phyloP scores from a whole-genome alignment of 805 yeast genomes.

The Lachancea nothofagi region DNA sequence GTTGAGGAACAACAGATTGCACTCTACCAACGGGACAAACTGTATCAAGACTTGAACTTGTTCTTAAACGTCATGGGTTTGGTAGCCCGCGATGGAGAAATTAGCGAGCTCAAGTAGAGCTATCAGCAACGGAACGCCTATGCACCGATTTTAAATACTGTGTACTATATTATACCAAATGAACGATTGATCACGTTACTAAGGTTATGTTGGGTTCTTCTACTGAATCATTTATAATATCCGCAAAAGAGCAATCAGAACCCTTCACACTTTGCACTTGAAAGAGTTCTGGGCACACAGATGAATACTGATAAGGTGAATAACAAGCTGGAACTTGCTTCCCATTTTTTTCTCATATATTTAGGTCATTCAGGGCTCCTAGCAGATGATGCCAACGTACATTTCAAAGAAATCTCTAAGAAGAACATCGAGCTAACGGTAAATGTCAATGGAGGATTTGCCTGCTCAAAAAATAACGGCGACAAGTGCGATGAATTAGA shows the following conservation, averaged over 20 bases:
- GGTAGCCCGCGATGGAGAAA: constrained; percentile 84
- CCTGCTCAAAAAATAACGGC: background rate
- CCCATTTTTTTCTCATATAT: constrained; percentile 9
- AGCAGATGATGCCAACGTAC: constrained; percentile 1
- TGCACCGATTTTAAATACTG: no score
- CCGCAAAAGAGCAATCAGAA: background rate
- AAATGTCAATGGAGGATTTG: constrained; percentile 1
- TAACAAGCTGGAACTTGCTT: constrained; percentile 11
- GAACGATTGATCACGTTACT: no score
- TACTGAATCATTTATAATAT: background rate
- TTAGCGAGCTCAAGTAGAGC: constrained; percentile 57
- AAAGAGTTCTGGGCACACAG: constrained; percentile 2
- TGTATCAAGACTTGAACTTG: constrained; percentile 77
- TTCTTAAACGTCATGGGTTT: constrained; percentile 95
- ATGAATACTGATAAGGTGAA: constrained; percentile 3
- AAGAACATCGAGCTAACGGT: constrained; percentile 7
- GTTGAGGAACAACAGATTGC: constrained; percentile 38
- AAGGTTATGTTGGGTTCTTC: no score
- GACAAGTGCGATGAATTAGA: constrained; percentile 1
- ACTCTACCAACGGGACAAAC: constrained; percentile 45
- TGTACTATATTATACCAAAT: constrained; percentile 1
- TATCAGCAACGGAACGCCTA: no score
- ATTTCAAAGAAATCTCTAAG: constrained; percentile 5
- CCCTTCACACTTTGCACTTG: no score
- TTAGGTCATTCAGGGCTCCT: constrained; percentile 6